Percentiles rank a stretch among this genome's conserved stretches.
phyloP scores from a whole-genome alignment of 2,329 filamentous ascomycete species.

The Trichoderma semiorbis region DNA sequence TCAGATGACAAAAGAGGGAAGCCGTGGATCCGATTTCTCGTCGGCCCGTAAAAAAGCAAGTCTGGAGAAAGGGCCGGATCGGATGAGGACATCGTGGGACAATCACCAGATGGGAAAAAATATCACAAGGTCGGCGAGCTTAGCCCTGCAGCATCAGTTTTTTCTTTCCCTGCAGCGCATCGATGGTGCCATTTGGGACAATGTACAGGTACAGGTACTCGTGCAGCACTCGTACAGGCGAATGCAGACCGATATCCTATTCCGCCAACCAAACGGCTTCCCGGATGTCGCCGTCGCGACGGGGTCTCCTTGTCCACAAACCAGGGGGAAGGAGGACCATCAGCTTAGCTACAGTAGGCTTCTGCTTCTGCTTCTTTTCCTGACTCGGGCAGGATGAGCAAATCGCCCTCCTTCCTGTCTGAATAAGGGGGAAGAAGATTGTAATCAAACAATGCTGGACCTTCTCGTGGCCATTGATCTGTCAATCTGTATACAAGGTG shows the following conservation, averaged over 20 bases:
- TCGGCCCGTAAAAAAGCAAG: not conserved
- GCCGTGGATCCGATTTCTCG: not conserved
- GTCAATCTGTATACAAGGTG: not conserved
- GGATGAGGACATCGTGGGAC: not conserved
- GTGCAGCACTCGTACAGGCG: not conserved
- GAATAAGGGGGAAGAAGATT: not conserved
- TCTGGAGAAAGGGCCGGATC: not conserved
- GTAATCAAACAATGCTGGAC: too few species aligned
- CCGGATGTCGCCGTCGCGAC: constrained; percentile 3
- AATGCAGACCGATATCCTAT: not conserved
- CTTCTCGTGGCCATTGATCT: too few species aligned
- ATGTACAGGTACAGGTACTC: not conserved
- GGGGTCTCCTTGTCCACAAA: not conserved
- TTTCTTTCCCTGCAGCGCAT: not conserved
- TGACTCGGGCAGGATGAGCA: not conserved
- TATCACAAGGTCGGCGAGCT: not conserved
- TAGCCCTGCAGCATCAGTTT: not conserved
- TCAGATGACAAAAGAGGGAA: not conserved
- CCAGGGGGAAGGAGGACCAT: not conserved
- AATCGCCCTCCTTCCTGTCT: not conserved
- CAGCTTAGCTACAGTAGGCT: not conserved
- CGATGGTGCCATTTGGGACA: not conserved
- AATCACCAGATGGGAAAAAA: not conserved
- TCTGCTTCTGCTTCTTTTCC: not conserved
- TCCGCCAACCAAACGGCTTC: not conserved